Conservation (phyloP, 495 filamentous ascomycete species). For the Penicillium lividum region DNA sequence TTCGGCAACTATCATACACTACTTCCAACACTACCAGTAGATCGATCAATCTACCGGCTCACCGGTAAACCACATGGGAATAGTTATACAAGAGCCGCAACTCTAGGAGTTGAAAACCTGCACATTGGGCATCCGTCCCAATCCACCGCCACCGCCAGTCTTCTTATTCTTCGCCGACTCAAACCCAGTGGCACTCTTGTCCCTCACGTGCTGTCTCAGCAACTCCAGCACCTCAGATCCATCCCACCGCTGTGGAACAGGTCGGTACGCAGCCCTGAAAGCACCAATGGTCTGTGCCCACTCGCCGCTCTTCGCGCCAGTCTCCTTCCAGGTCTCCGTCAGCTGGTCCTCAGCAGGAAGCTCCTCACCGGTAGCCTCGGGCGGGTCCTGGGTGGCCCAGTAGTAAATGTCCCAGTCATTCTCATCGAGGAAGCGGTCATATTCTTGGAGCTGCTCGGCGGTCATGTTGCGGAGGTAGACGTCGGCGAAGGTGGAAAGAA, state of each 20-base stretch:
- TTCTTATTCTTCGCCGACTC: constrained; percentile 50
- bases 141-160: constrained; percentile 48
- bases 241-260: constrained; percentile 82
- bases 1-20: background rate
- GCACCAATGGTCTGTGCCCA: constrained; percentile 96
- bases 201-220: constrained; percentile 76
- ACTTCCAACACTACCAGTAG: background rate
- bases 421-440: constrained; percentile 94
- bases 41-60: background rate
- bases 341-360: constrained; percentile 40
- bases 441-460: constrained; percentile 70
- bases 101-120: constrained; percentile 46
- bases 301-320: constrained; percentile 65
- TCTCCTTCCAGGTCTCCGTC: constrained; percentile 57
- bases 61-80: background rate
- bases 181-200: constrained; percentile 55
- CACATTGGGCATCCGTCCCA: constrained; percentile 55
- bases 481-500: constrained; percentile 94
- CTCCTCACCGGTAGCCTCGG: constrained; percentile 43
- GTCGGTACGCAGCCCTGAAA: constrained; percentile 90
- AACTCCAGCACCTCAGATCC: constrained; percentile 74
- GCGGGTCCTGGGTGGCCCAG: constrained; percentile 93
- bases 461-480: constrained; percentile 73
- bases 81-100: background rate
- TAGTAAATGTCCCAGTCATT: constrained; percentile 99